Conservation (phyloP, 176 grass and related monocot species). For the Eleusine coracana region DNA sequence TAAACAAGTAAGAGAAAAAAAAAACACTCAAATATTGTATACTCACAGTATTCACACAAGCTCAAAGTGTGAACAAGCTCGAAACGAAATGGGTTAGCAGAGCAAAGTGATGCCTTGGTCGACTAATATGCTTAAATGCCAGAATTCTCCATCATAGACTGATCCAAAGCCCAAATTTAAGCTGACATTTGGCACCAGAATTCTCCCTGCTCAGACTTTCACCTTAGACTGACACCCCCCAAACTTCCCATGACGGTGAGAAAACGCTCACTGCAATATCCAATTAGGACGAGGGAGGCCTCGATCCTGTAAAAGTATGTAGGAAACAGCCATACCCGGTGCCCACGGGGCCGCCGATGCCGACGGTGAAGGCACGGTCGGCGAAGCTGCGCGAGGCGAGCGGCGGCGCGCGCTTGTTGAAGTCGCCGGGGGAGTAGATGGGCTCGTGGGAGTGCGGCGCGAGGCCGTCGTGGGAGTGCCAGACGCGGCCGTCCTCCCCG, state of each 20-base stretch:
- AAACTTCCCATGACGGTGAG: background rate
- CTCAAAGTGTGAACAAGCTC: background rate
- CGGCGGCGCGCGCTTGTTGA: slow-evolving; percentile 81
- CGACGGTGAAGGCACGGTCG: slow-evolving; percentile 94
- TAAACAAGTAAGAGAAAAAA: too few relatives aligned
- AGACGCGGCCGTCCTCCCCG: slow-evolving; percentile 75
- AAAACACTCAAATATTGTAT: background rate
- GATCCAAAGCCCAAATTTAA: background rate
- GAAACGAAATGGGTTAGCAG: background rate
- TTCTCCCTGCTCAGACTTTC: background rate
- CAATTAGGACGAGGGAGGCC: background rate
- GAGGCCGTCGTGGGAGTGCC: slow-evolving; percentile 92
- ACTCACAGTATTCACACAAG: background rate
- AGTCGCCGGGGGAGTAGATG: slow-evolving; percentile 92
- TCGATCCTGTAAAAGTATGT: too few relatives aligned
- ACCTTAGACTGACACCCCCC: background rate
- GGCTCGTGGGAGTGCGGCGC: slow-evolving; percentile 97
- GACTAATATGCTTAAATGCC: background rate
- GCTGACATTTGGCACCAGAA: background rate
- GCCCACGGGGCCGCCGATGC: slow-evolving; percentile 93
- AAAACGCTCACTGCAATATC: background rate
- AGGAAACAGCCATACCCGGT: slow-evolving; percentile 50
- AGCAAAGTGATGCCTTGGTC: background rate
- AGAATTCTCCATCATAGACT: background rate
- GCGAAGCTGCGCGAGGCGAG: slow-evolving; percentile 63